Percentiles rank a stretch among this genome's conserved stretches.
phyloP scores from a whole-genome alignment of 352 stramenopile species.

The Phytophthora lateralis region DNA sequence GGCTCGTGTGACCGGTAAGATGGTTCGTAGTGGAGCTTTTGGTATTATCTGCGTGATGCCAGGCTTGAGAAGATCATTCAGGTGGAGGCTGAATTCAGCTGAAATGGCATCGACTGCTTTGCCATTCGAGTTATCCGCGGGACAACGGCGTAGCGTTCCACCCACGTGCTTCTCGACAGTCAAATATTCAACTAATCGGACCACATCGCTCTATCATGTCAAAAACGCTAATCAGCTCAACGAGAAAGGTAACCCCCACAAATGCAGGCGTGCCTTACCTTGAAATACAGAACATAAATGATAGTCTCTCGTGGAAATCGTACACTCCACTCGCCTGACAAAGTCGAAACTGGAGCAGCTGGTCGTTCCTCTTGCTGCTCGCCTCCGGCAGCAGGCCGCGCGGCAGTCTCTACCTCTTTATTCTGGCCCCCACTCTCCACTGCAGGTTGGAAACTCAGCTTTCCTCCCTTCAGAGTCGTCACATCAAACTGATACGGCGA shows the following conservation, averaged over 20 bases:
- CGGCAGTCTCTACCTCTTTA: neutral
- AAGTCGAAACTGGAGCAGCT: conserved; percentile 10
- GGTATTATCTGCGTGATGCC: conserved; percentile 29
- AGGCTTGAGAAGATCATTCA: conserved; percentile 43
- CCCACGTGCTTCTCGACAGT: conserved; percentile 50
- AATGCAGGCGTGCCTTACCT: conserved; percentile 25
- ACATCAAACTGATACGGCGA: conserved; percentile 28
- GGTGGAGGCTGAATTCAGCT: conserved; percentile 36
- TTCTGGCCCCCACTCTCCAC: neutral
- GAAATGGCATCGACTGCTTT: conserved; percentile 42
- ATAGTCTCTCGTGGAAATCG: conserved; percentile 34
- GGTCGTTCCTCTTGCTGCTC: conserved; percentile 23
- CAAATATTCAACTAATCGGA: conserved; percentile 52
- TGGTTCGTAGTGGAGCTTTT: conserved; percentile 17
- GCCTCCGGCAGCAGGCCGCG: neutral
- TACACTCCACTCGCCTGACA: conserved; percentile 56
- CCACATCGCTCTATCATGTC: conserved; percentile 33
- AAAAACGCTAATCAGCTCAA: conserved; percentile 7
- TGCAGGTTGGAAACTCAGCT: conserved; percentile 45
- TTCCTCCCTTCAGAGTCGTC: conserved; percentile 45
- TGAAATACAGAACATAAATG: conserved; percentile 47
- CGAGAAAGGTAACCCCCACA: neutral
- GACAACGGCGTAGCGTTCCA: conserved; percentile 40
- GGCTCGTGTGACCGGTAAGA: conserved; percentile 45
- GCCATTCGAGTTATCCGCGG: conserved; percentile 31